These are phyloP conservation scores for Poa annua DNA, from an alignment of 176 grass and related monocot genomes.

Conservation along the genomic window DNA sequence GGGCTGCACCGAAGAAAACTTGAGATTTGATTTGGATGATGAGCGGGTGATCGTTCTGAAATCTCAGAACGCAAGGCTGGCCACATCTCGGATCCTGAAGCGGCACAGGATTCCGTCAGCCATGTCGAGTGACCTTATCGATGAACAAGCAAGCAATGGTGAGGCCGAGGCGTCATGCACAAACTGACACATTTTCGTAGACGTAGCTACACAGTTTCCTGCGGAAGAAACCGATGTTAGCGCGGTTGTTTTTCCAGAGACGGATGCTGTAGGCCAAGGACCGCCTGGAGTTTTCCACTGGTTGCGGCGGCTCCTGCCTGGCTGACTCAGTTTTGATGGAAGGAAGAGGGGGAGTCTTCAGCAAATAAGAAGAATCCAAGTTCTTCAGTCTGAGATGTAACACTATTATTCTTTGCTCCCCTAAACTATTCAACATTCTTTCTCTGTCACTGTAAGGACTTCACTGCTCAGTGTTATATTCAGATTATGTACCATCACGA, in stretches of 20 bases:
- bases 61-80: conserved; percentile 70
- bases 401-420: conserved; percentile 21
- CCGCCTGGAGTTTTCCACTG: neutral
- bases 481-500: conserved; percentile 13
- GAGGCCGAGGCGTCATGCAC: conserved; percentile 51
- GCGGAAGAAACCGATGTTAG: conserved; percentile 10
- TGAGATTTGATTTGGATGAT: conserved; percentile 93
- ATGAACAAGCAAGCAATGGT: conserved; percentile 48
- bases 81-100: conserved; percentile 78
- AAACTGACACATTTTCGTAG: conserved; percentile 39
- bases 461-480: neutral
- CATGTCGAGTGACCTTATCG: conserved; percentile 73
- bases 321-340: conserved; percentile 30
- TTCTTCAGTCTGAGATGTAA: conserved; percentile 46
- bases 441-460: neutral
- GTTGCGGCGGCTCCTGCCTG: neutral
- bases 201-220: neutral
- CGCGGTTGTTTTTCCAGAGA: conserved; percentile 6
- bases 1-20: conserved; percentile 67
- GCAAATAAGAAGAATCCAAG: conserved; percentile 40
- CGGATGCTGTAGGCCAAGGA: neutral
- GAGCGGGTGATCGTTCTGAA: conserved; percentile 83
- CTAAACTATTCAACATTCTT: conserved; percentile 17
- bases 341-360: conserved; percentile 18
- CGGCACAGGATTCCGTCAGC: conserved; percentile 83